Base-by-base conservation (phyloP, 257 asterid genomes). In the Anisodus acutangulus region DNA sequence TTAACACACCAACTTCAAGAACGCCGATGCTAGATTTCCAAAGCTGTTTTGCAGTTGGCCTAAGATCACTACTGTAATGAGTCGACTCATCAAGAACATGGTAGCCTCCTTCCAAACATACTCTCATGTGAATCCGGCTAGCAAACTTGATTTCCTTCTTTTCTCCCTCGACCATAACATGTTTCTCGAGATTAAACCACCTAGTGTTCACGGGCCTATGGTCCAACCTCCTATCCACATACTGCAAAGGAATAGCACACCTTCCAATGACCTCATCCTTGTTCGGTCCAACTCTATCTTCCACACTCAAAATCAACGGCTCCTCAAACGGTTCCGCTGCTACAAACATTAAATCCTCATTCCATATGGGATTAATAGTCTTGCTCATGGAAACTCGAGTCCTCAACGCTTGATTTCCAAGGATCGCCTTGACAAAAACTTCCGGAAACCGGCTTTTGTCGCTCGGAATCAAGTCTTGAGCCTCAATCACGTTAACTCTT, bases 31-130 rank as follows among this genome's bases (percentile, higher is more conserved):
- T 90, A 4, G 92, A 71, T 55, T 90, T 90, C 92, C 92, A 90
- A 26, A 90, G 63, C 82, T 88, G 92, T 51, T 85, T 90, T 45
- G 91, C 91, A 2, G 92, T 90, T 8, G 92, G 92, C 47, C 92
- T 86, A 26, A 90, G 91, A 84, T 90, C 92, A 82, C 92, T 90
- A 59, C 92, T 90, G 84, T 90, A 88, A 80, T 90, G 91, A 17
- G 92, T 90, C 3, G 92, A 90, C 83, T 90, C 92, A 59, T 90
- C 92, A 12, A 90, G 87, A 60, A 90, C 92, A 72, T 90, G 92
- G 82, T 90, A 90, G 57, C 91, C 92, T 68, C 92, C 92, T 86
- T 90, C 92, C 76, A 90, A 76, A 74, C 91, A 85, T 71, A 90
- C 83, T 82, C 92, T 90, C 91, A 82, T 82, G 86, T 90, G 92